Base-by-base conservation (phyloP, 2,329 filamentous ascomycete genomes). In the Aspergillus pseudoterreus region DNA sequence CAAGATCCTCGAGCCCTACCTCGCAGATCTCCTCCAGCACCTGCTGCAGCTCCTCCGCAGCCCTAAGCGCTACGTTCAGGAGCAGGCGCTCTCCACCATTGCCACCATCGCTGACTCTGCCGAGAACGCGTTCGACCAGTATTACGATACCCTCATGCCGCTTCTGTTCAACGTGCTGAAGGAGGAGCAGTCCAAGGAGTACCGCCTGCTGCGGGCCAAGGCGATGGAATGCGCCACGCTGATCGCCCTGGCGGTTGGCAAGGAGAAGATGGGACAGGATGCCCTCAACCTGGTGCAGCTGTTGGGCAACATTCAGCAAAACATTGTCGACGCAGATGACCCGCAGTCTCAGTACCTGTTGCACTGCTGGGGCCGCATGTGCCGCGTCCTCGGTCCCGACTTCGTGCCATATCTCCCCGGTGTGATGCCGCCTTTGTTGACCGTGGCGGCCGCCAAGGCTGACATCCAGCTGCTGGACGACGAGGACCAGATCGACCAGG, bases 341-440 rank as follows among this genome's bases (percentile, higher is more conserved):
- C 94, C 94, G 36, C 94, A 99, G 72, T 88, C 91, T 14, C 92
- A 95, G 64, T 99, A 99, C 70, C 81, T 99, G 33, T 89, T 99
- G 74, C 94, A 99, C 78, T 99, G 94, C 76, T 99, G 94, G 94
- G 94, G 94, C 47, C 86, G 94, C 45, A 99, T 99, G 94, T 97
- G 92, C 74, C 87, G 94, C 59, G 92, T 99, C 27, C 82, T 99
- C 57, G 91, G 88, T 17, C 77, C 82, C 44, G 92, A 96, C 63
- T 99, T 99, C 72, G 79, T 97, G 11, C 92, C 92, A 14, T 99
- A 95, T 78, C 80, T 99, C 49, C 85, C 87, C 35, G 92, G 85
- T 45, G 94, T 99, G 56, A 97, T 99, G 85, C 92, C 92, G 6
- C 94, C 94, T 17, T 80, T 99, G 50, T 81, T 96, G 52, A 87